Conservation (phyloP, 345 rosid genomes). For the Limnanthes douglasii region DNA sequence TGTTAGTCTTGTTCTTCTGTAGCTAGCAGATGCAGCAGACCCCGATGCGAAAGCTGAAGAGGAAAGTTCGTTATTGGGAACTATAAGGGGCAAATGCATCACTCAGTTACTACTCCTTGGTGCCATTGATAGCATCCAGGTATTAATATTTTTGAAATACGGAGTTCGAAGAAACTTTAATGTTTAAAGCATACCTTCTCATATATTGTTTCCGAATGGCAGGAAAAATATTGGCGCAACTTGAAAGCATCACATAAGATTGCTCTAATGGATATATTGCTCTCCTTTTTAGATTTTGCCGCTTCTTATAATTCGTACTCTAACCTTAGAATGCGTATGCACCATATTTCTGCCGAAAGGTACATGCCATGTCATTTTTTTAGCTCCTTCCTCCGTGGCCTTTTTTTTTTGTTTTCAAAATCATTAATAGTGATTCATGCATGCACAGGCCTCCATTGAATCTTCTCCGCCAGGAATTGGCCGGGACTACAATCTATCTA, state of each 20-base stretch:
- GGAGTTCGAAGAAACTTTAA: too few relatives aligned
- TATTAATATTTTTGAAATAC: conserved; percentile 14
- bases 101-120: conserved; percentile 76
- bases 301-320: conserved; percentile 81
- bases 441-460: conserved; percentile 76
- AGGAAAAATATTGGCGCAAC: conserved; percentile 89
- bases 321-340: conserved; percentile 73
- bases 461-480: conserved; percentile 89
- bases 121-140: conserved; percentile 84
- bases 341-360: conserved; percentile 76
- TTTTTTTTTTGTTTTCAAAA: neutral
- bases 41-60: conserved; percentile 47
- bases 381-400: conserved; percentile 2
- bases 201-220: conserved; percentile 15
- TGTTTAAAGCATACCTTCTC: too few relatives aligned
- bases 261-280: conserved; percentile 71
- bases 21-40: conserved; percentile 49
- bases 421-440: conserved; percentile 4
- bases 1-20: conserved; percentile 8
- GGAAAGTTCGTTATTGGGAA: conserved; percentile 56
- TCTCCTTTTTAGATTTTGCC: conserved; percentile 82
- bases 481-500: conserved; percentile 71
- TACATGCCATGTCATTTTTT: conserved; percentile 9
- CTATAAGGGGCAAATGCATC: conserved; percentile 82
- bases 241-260: conserved; percentile 67